phyloP scores from a whole-genome alignment of 345 rosid genomes.

The Pseudoturritis turrita region DNA sequence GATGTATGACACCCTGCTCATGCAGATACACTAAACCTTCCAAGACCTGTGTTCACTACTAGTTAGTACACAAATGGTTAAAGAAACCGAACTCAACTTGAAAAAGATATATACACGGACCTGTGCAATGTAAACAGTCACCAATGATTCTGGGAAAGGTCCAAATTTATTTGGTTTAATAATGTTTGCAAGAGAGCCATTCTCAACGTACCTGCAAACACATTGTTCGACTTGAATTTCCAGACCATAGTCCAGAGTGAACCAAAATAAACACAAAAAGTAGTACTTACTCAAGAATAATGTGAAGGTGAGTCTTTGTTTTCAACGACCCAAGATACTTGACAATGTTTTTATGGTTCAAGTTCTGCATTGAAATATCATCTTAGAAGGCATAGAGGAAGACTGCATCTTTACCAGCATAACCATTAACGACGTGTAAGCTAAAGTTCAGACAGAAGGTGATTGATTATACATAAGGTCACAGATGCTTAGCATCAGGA shows the following conservation, averaged over 20 bases:
- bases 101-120: conserved; percentile 41
- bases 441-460: neutral
- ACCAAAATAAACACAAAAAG: conserved; percentile 4
- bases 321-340: conserved; percentile 93
- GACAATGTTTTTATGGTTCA: conserved; percentile 97
- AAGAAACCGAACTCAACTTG: conserved; percentile 11
- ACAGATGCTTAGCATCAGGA: neutral
- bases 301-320: conserved; percentile 93
- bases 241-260: conserved; percentile 4
- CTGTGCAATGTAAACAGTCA: conserved; percentile 97
- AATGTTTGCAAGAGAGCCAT: conserved; percentile 98
- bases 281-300: conserved; percentile 86
- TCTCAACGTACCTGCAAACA: conserved; percentile 82
- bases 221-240: neutral
- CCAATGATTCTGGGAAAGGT: conserved; percentile 96
- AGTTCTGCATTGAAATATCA: conserved; percentile 48
- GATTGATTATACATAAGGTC: neutral
- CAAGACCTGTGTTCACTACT: conserved; percentile 57
- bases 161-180: conserved; percentile 98
- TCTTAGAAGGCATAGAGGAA: neutral
- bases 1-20: conserved; percentile 98
- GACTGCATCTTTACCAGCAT: neutral
- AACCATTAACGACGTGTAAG: neutral
- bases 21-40: conserved; percentile 97
- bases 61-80: conserved; percentile 13